phyloP scores from a whole-genome alignment of 2,329 filamentous ascomycete species.

The Arthrinium puccinioides region DNA sequence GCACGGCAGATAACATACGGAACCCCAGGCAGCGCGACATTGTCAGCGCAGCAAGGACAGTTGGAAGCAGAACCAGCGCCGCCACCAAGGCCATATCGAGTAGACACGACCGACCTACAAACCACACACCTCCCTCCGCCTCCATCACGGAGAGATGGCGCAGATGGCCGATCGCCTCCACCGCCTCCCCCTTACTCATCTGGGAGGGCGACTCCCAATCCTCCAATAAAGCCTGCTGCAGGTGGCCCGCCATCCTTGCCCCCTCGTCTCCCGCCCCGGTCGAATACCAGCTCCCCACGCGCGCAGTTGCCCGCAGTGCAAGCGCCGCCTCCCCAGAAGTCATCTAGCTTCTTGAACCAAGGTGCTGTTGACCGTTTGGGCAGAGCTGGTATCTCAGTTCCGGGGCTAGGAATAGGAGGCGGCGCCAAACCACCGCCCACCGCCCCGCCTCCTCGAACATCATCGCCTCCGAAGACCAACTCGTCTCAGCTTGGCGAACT shows the following conservation, averaged over 20 bases:
- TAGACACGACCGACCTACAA: constrained; percentile 63
- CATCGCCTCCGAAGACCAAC: constrained; percentile 14
- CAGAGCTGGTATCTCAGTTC: constrained; percentile 70
- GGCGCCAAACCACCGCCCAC: constrained; percentile 19
- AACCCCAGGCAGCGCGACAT: no score
- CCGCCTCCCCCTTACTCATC: constrained; percentile 21
- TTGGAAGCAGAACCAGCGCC: constrained; percentile 20
- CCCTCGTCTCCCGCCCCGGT: constrained; percentile 64
- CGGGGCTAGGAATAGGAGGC: constrained; percentile 62
- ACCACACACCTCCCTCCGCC: constrained; percentile 66
- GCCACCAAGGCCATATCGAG: constrained; percentile 58
- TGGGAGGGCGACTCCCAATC: constrained; percentile 18
- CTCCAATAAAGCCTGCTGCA: constrained; percentile 16
- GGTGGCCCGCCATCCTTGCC: constrained; percentile 46
- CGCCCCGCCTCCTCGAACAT: constrained; percentile 18
- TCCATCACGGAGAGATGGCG: constrained; percentile 46
- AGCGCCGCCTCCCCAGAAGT: constrained; percentile 7
- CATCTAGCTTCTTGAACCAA: constrained; percentile 34
- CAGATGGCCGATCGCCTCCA: constrained; percentile 23
- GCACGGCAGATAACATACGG: constrained; percentile 12
- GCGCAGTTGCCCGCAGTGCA: constrained; percentile 17
- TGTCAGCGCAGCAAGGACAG: constrained; percentile 4
- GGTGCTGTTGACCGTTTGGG: constrained; percentile 60
- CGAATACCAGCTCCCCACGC: constrained; percentile 37
- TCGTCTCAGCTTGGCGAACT: constrained; percentile 54